Evolutionary conservation across 148 eudicot genomes (phyloP).

Genomic region (Selenicereus undatus): DNA sequence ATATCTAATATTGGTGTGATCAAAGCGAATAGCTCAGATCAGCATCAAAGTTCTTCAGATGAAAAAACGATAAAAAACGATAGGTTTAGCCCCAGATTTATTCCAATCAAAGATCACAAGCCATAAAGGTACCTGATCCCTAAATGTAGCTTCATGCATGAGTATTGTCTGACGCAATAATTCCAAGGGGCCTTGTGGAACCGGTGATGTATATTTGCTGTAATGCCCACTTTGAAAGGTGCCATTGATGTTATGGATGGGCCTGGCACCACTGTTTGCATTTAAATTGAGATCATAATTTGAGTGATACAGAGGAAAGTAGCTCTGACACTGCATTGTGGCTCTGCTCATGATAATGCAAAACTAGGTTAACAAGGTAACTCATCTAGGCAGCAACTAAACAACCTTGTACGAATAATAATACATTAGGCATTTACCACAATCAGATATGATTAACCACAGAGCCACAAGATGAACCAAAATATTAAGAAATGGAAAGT

Average conservation of each 20-base stretch:
- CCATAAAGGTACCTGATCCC: conserved; percentile 42
- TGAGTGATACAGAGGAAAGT: conserved; percentile 36
- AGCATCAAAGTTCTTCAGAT: background rate
- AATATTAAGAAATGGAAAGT: too few species aligned
- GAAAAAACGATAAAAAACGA: background rate
- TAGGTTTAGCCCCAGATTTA: background rate
- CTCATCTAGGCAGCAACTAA: background rate
- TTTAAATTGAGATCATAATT: conserved; percentile 37
- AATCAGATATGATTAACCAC: too few species aligned
- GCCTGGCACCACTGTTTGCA: conserved; percentile 29
- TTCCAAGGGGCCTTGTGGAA: conserved; percentile 35
- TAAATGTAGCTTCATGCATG: conserved; percentile 47
- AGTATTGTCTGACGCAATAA: conserved; percentile 52
- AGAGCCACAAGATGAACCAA: too few species aligned
- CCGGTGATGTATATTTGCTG: conserved; percentile 23
- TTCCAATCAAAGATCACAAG: background rate
- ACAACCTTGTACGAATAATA: background rate
- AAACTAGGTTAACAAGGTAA: background rate
- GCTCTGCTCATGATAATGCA: conserved; percentile 25
- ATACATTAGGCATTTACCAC: too few species aligned
- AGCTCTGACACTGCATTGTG: conserved; percentile 47
- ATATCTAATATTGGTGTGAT: background rate
- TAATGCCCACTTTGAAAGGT: conserved; percentile 25
- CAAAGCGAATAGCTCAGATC: background rate
- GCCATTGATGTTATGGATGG: conserved; percentile 25